Base-by-base conservation (phyloP, 306 rosid genomes). In the Fagus crenata region DNA sequence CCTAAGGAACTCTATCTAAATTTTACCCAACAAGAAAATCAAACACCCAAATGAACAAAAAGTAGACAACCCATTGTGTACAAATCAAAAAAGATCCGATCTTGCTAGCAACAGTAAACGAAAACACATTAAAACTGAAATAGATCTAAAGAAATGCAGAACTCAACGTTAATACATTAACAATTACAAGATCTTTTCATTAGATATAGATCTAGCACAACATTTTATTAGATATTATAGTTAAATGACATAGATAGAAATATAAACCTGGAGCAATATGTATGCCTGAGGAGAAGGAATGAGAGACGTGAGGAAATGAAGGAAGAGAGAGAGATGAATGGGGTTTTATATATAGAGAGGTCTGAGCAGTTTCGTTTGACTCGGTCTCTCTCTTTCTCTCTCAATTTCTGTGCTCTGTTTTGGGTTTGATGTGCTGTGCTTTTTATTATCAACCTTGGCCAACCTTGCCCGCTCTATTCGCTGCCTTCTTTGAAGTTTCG, bases 291-390 rank as follows among this genome's bases (percentile, higher is more conserved):
- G 61, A 63, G 17, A 9, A 65, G 31, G 65, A 81, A 55, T 67
- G 83, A 3, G 32, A 72, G 75, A 75, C 53, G 71, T 58, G 72
- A 81, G 43, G 49, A 76, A 54, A 46, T 11, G 40, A 40, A 61
- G 46, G 71, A 32, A 70, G 81, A 80, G 14, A 43, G 51, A 80
- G 84, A 61, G 68, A 68, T 12, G 77, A 72, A 49, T 55, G 4
- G 1, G 5, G 14, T 46, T 46, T 46, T 46, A 46, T 46, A 46
- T 46, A 14, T 46, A 46, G 51, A 46, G 4, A 13, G 51, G 11
- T 12, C 51, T 46, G 51, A 7, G 28, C 28, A 7, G 8, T 14
- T 46, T 46, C 51, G 51, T 46, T 14, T 58, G 84, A 84, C 83
- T 82, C 84, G 86, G 1, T 43, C 49, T 43, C 49, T 43, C 49